phyloP scores from a whole-genome alignment of 371 early-diverging fungal species.

The Mortierella sp. region DNA sequence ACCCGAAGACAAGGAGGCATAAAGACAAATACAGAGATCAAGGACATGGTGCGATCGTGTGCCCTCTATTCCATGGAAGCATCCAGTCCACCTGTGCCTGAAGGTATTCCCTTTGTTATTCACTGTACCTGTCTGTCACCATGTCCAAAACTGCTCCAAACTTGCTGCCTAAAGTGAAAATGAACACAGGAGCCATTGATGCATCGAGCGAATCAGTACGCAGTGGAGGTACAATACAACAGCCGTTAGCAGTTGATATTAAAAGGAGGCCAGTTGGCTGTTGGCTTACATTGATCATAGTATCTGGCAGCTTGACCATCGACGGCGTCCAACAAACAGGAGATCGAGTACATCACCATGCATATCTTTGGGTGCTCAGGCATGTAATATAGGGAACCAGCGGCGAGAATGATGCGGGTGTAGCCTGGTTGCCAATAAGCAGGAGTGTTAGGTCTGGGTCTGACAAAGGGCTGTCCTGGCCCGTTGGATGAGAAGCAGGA shows the following conservation, averaged over 20 bases:
- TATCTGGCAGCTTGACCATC: slow-evolving; percentile 95
- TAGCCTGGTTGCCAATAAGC: slow-evolving; percentile 71
- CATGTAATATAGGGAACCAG: slow-evolving; percentile 79
- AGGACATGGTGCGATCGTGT: too few species aligned
- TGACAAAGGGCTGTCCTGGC: neutral
- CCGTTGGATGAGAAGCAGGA: too few species aligned
- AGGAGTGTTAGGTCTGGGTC: neutral
- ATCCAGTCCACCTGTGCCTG: too few species aligned
- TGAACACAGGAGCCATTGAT: neutral
- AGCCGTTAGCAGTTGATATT: too few species aligned
- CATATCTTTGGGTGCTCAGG: slow-evolving; percentile 74
- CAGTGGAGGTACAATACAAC: neutral
- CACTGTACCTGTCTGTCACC: slow-evolving; percentile 92
- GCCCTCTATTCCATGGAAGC: too few species aligned
- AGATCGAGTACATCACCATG: slow-evolving; percentile 83
- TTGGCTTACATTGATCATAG: slow-evolving; percentile 84
- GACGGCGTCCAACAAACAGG: slow-evolving; percentile 93
- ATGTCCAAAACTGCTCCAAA: slow-evolving; percentile 98
- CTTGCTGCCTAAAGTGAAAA: slow-evolving; percentile 76
- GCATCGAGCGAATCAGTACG: neutral
- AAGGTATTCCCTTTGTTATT: neutral
- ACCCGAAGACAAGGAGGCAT: too few species aligned
- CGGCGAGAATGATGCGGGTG: slow-evolving; percentile 83
- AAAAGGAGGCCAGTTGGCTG: neutral
- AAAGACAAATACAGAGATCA: neutral